Conservation (phyloP, 352 stramenopile genomes). For the Phytophthora lateralis region DNA sequence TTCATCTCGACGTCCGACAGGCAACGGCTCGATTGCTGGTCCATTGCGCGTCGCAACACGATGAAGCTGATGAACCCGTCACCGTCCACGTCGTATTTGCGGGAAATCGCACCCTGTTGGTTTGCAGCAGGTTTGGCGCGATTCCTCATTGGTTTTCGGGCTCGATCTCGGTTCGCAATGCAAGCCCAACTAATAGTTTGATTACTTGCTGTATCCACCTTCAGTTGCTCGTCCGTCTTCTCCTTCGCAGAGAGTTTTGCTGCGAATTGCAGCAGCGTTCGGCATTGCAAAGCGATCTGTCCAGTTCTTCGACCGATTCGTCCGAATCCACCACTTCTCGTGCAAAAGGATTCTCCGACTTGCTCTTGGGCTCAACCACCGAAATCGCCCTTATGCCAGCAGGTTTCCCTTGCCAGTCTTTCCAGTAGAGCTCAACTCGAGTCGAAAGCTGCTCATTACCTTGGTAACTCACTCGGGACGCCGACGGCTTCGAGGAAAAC, state of each 20-base stretch:
- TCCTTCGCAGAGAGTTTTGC: background rate
- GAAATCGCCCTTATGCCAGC: too few species aligned
- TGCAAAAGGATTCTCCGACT: constrained; percentile 6
- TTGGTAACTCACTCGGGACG: constrained; percentile 33
- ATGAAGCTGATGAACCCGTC: constrained; percentile 59
- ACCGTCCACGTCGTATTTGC: constrained; percentile 56
- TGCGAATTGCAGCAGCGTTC: background rate
- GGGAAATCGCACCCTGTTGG: constrained; percentile 34
- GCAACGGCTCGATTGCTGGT: constrained; percentile 10
- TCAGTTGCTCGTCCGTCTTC: constrained; percentile 10
- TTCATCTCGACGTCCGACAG: constrained; percentile 54
- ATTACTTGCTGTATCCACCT: too few species aligned
- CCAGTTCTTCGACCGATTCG: background rate
- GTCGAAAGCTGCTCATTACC: background rate
- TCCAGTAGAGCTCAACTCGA: constrained; percentile 35
- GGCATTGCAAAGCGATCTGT: constrained; percentile 6
- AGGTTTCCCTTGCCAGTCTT: constrained; percentile 30
- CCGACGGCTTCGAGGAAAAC: constrained; percentile 29
- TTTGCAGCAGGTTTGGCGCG: too few species aligned
- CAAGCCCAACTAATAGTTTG: too few species aligned
- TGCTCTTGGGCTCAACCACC: constrained; percentile 1
- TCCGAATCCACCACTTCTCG: background rate
- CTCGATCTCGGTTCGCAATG: too few species aligned
- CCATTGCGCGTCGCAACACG: constrained; percentile 51
- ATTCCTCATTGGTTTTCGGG: background rate